Base-by-base conservation (phyloP, 768 basidiomycete species). In the Lactarius sp. region DNA sequence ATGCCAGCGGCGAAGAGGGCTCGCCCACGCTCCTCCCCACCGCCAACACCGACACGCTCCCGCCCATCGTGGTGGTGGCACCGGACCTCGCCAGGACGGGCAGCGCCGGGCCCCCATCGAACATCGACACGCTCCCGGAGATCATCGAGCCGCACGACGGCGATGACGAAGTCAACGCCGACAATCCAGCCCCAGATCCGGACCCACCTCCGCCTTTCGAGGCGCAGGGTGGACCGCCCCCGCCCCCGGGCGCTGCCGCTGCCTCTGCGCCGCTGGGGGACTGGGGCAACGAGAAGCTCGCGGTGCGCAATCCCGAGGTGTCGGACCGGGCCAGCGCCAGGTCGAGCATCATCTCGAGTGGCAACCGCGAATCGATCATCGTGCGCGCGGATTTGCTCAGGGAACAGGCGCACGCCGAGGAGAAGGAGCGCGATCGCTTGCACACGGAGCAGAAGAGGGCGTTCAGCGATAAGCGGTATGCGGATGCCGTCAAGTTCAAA, bases 281-380 rank as follows among this genome's bases (percentile, higher is more conserved):
- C 53, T 57, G 62, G 62, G 13, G 6, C 18, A 4, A 27, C 10
- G 69, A 70, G 52, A 63, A 65, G 6, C 59, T 65, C 18, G 10
- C 53, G 27, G 59, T 59, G 22, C 58, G 44, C 41, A 63, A 69
- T 42, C 58, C 54, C 37, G 61, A 64, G 46, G 36, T 53, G 2
- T 49, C 58, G 7, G 67, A 68, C 12, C 37, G 34, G 6, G 62
- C 36, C 50, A 66, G 66, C 34, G 59, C 59, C 39, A 59, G 66
- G 12, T 56, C 66, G 50, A 75, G 74, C 58, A 66, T 73, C 36
- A 65, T 75, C 52, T 72, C 73, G n/a, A 69, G 67, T 53, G 69
- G 60, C 27, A 69, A 52, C 34, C 69, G 64, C 16, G 66, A 65
- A 56, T 70, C 59, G 46, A 69, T 76, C 47, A 61, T 74, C 36